Conservation (phyloP, 2,329 filamentous ascomycete genomes). For the Ustulina deusta region DNA sequence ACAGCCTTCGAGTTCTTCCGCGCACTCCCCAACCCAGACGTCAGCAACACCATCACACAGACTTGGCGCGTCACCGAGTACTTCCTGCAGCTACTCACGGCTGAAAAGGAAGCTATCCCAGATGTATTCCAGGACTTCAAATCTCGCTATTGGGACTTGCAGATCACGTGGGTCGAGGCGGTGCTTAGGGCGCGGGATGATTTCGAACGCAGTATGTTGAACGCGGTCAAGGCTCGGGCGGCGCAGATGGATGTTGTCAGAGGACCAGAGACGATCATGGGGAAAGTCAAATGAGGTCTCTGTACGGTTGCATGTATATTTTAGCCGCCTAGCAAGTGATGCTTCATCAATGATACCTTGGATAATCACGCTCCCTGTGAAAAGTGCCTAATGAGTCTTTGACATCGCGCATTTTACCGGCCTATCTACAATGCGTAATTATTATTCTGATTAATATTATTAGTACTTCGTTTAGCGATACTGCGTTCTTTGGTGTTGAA, state of each 20-base stretch:
- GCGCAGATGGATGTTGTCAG: conserved; percentile 85
- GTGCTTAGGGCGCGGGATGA: conserved; percentile 89
- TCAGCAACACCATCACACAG: conserved; percentile 80
- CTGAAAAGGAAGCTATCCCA: conserved; percentile 78
- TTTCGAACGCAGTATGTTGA: conserved; percentile 91
- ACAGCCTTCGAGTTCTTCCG: conserved; percentile 92
- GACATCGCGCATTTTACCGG: neutral
- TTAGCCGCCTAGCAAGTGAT: conserved; percentile 23
- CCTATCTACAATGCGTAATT: neutral
- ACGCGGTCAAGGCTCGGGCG: conserved; percentile 87
- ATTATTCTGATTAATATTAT: neutral
- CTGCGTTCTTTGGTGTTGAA: neutral
- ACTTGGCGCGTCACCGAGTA: conserved; percentile 93
- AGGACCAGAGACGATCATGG: conserved; percentile 93
- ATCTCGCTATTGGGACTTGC: conserved; percentile 89
- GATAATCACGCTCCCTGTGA: conserved; percentile 15
- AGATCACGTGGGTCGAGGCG: conserved; percentile 94
- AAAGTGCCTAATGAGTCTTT: conserved; percentile 1
- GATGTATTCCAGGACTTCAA: conserved; percentile 88
- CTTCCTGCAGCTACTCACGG: conserved; percentile 82
- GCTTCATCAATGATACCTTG: conserved; percentile 39
- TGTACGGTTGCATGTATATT: conserved; percentile 31
- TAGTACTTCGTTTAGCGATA: neutral
- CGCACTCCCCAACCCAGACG: conserved; percentile 75
- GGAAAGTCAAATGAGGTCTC: conserved; percentile 77